Percentiles rank a stretch among this genome's conserved stretches.
phyloP scores from a whole-genome alignment of 2,329 filamentous ascomycete genomes.

The Chrysosporium keratinophilum region DNA sequence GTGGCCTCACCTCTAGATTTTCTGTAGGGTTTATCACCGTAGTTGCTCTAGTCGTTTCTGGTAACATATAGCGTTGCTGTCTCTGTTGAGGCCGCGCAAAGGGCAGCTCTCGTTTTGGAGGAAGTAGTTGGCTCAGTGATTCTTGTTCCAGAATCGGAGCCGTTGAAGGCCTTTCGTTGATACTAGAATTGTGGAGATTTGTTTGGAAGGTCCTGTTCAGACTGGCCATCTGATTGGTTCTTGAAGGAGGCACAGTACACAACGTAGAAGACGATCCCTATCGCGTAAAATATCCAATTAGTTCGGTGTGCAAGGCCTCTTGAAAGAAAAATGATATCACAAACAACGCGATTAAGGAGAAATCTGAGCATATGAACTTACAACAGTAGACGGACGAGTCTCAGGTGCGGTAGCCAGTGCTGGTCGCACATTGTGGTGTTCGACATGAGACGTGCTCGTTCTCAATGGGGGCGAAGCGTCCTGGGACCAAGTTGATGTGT shows the following conservation, averaged over 20 bases:
- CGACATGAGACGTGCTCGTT: background rate
- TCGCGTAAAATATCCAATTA: background rate
- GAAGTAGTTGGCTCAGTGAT: conserved; percentile 29
- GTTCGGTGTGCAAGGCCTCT: background rate
- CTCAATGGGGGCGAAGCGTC: background rate
- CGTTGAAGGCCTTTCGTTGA: conserved; percentile 21
- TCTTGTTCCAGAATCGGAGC: conserved; percentile 23
- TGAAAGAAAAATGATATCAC: background rate
- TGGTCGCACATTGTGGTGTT: background rate
- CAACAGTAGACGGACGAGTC: conserved; percentile 11
- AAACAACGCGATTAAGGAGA: background rate
- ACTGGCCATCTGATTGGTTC: background rate
- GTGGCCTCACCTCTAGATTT: background rate
- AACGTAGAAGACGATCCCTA: conserved; percentile 12
- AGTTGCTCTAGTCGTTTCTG: background rate
- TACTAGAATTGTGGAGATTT: background rate
- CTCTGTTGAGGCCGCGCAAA: conserved; percentile 25
- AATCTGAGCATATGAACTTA: background rate
- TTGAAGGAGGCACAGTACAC: background rate
- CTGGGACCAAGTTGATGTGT: conserved; percentile 1
- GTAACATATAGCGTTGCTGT: background rate
- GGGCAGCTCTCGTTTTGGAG: conserved; percentile 35
- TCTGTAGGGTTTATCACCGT: background rate
- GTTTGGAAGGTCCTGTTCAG: background rate
- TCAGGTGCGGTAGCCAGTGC: background rate